phyloP scores from a whole-genome alignment of 1,284 basidiomycete genomes.

The Tylopilus sp. region DNA sequence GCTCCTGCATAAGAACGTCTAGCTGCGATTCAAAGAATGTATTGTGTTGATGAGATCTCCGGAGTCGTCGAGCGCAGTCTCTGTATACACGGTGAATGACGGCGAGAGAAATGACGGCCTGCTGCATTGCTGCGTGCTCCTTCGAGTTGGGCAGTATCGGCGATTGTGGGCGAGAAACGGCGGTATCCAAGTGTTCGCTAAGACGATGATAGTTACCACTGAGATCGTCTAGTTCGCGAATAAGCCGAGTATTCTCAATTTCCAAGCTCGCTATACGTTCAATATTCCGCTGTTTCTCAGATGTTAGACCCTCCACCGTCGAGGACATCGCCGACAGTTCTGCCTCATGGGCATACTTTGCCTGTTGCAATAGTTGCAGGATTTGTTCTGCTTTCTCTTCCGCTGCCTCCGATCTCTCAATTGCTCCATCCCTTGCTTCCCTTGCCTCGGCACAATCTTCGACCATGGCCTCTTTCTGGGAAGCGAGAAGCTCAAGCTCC shows the following conservation, averaged over 20 bases:
- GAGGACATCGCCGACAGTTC: conserved; percentile 21
- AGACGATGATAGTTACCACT: conserved; percentile 11
- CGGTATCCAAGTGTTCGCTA: conserved; percentile 8
- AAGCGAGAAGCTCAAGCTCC: conserved; percentile 60
- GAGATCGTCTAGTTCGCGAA: conserved; percentile 16
- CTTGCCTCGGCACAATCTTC: conserved; percentile 74
- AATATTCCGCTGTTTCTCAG: conserved; percentile 12
- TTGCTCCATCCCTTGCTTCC: conserved; percentile 61
- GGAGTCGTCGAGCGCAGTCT: conserved; percentile 14
- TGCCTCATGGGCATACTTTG: conserved; percentile 9
- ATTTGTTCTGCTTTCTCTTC: conserved; percentile 54
- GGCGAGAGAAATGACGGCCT: conserved; percentile 35
- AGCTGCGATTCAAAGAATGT: conserved; percentile 22
- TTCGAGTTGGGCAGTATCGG: conserved; percentile 11
- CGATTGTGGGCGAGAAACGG: conserved; percentile 5
- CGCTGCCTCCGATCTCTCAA: conserved; percentile 39
- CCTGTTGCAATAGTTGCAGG: conserved; percentile 40
- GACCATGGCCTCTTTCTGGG: conserved; percentile 72
- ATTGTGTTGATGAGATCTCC: conserved; percentile 1
- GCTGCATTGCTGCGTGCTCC: conserved; percentile 20
- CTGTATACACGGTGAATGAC: conserved; percentile 24
- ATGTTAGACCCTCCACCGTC: conserved; percentile 14
- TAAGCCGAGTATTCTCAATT: conserved; percentile 16
- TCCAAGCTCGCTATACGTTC: conserved; percentile 16
- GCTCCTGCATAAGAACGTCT: conserved; percentile 10